Percentiles rank a stretch among this genome's conserved stretches.
Evolutionary conservation across 805 yeast species (phyloP).

Genomic region (Zygotorulaspora chibaensis): DNA sequence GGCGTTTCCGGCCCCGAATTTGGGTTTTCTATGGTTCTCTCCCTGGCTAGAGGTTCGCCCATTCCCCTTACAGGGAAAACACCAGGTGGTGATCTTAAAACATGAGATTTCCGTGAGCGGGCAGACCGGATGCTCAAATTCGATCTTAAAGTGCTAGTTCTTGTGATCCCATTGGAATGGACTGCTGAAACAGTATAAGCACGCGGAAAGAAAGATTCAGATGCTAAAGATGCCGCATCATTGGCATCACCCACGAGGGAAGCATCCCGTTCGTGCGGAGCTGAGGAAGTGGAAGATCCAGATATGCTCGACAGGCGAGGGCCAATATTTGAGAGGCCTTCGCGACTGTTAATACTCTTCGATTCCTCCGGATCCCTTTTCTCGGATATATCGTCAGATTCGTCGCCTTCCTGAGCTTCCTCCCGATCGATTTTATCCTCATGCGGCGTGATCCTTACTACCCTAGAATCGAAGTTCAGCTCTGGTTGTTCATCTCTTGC

Average conservation of each 20-base stretch:
- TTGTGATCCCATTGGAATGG: not conserved
- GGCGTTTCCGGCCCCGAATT: not conserved
- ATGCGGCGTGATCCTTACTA: constrained; percentile 46
- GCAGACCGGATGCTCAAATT: constrained; percentile 4
- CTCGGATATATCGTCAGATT: constrained; percentile 3
- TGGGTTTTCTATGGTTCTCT: constrained; percentile 52
- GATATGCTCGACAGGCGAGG: not conserved
- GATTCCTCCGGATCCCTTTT: constrained; percentile 8
- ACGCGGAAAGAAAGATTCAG: not conserved
- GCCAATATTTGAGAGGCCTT: not conserved
- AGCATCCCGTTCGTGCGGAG: not conserved
- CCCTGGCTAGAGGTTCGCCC: constrained; percentile 60
- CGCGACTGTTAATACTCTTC: constrained; percentile 1
- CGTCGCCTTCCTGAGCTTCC: constrained; percentile 4
- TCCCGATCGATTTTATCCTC: constrained; percentile 10
- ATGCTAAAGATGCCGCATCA: not conserved
- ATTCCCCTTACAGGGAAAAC: constrained; percentile 78
- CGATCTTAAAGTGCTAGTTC: constrained; percentile 3
- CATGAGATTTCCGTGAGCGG: constrained; percentile 4
- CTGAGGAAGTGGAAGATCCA: not conserved
- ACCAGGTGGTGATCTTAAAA: constrained; percentile 59
- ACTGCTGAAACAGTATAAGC: not conserved
- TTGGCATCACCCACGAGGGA: not conserved
- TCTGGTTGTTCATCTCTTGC: constrained; percentile 80
- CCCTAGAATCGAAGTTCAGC: constrained; percentile 71